Evolutionary conservation across 2,329 filamentous ascomycete species (phyloP).

Genomic region (Ophiostoma himal-ulmi): DNA sequence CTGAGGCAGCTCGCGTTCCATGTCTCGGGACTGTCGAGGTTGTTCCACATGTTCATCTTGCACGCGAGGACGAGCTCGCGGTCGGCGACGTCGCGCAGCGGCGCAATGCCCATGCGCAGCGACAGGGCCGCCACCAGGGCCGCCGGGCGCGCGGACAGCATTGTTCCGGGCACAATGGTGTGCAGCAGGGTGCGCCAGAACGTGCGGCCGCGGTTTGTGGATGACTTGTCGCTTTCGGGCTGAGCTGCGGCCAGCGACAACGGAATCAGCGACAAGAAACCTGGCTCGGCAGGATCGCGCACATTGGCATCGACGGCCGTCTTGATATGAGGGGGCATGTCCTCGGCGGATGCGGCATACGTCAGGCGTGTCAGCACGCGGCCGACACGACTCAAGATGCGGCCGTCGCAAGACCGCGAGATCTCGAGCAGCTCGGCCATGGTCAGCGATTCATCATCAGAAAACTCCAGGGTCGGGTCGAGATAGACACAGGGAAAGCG

Average conservation of each 20-base stretch:
- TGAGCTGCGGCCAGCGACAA: background rate
- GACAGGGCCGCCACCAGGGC: conserved; percentile 44
- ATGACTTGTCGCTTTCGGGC: background rate
- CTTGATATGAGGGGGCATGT: conserved; percentile 41
- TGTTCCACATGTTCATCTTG: conserved; percentile 39
- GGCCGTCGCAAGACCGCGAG: conserved; percentile 45
- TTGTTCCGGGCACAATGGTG: conserved; percentile 44
- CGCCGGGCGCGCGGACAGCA: conserved; percentile 40
- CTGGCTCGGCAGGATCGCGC: background rate
- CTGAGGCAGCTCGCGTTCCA: conserved; percentile 44
- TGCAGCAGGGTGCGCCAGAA: conserved; percentile 48
- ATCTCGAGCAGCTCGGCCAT: conserved; percentile 47
- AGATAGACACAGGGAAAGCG: conserved; percentile 45
- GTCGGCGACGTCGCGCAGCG: conserved; percentile 38
- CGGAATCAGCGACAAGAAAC: background rate
- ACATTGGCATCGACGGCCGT: background rate
- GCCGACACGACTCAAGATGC: conserved; percentile 43
- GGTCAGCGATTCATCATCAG: conserved; percentile 26
- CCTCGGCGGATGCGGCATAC: conserved; percentile 37
- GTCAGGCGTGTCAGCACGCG: conserved; percentile 43
- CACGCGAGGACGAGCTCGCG: conserved; percentile 37
- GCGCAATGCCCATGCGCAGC: conserved; percentile 43
- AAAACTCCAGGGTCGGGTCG: conserved; percentile 43
- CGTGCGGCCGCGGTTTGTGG: conserved; percentile 32
- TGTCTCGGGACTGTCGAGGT: conserved; percentile 43